phyloP scores from a whole-genome alignment of 129 eudicot genomes.

The Calendula officinalis region DNA sequence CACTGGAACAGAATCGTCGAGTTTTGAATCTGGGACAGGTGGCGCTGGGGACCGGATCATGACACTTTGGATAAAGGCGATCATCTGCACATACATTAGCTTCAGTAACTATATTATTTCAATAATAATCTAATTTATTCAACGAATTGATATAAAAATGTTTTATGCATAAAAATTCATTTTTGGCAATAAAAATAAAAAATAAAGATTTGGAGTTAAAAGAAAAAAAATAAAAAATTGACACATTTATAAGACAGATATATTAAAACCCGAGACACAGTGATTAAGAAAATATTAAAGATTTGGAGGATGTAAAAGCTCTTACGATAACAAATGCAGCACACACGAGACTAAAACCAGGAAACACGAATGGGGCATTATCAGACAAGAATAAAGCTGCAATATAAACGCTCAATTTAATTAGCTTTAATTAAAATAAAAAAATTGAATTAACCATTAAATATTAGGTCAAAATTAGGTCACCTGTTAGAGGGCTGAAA shows the following conservation, averaged over 20 bases:
- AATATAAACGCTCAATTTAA: background rate
- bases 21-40: conserved; percentile 9
- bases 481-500: conserved; percentile 55
- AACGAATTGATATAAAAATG: background rate
- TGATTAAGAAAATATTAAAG: background rate
- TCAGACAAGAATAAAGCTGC: conserved; percentile 81
- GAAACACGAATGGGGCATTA: conserved; percentile 76
- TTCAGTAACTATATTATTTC: background rate
- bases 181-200: no score
- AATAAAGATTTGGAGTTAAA: no score
- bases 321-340: conserved; percentile 61
- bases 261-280: background rate
- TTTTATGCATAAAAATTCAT: background rate
- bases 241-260: background rate
- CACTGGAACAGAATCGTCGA: background rate
- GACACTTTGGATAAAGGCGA: conserved; percentile 54
- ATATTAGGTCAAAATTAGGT: background rate
- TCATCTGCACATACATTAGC: conserved; percentile 43
- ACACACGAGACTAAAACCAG: conserved; percentile 80
- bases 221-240: no score
- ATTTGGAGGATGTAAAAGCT: conserved; percentile 1
- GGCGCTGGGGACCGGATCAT: conserved; percentile 37
- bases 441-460: no score
- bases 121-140: background rate
- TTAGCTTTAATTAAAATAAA: conserved; percentile 17